Evolutionary conservation across 108 stramenopile species (phyloP).

Genomic region (Nitzschia sp.): DNA sequence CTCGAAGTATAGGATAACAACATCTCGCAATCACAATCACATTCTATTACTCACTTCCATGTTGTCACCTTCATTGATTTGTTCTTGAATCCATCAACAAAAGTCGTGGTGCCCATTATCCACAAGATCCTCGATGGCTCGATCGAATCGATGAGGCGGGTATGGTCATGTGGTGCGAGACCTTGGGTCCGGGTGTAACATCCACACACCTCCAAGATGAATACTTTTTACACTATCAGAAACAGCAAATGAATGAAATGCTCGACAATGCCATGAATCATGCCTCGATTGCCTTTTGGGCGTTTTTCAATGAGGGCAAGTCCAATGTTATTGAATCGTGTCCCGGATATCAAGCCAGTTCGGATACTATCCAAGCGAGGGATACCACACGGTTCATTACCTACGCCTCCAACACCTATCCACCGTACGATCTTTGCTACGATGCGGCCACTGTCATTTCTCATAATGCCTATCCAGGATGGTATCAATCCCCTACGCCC

Average conservation of each 20-base stretch:
- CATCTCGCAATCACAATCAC: no score
- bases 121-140: constrained; percentile 50
- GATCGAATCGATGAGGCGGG: constrained; percentile 46
- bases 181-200: constrained; percentile 37
- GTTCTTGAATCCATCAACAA: no score
- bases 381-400: constrained; percentile 40
- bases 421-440: constrained; percentile 26
- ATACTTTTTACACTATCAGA: constrained; percentile 31
- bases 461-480: constrained; percentile 42
- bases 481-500: constrained; percentile 31
- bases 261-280: constrained; percentile 46
- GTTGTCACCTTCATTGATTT: no score
- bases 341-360: constrained; percentile 29
- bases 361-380: constrained; percentile 15
- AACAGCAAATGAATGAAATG: constrained; percentile 45
- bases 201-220: constrained; percentile 21
- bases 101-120: constrained; percentile 55
- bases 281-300: constrained; percentile 47
- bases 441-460: constrained; percentile 26
- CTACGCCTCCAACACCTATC: constrained; percentile 30
- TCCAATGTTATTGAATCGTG: constrained; percentile 22
- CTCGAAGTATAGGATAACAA: no score
- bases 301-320: constrained; percentile 50
- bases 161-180: constrained; percentile 45
- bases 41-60: no score